Evolutionary conservation across 352 stramenopile genomes (phyloP).

Genomic region (Pythium catenulatum): DNA sequence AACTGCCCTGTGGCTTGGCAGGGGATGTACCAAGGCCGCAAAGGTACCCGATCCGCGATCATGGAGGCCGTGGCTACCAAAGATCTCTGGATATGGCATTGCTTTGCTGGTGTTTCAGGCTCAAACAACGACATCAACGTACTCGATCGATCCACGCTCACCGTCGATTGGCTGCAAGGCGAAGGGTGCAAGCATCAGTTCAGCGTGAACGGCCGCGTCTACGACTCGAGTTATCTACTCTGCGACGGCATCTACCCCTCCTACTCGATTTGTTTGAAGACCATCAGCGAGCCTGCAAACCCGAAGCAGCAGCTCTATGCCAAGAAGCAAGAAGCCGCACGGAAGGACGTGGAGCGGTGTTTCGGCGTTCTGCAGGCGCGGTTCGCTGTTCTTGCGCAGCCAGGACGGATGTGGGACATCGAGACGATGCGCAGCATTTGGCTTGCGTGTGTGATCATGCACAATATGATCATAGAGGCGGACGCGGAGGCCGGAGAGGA

Average conservation of each 20-base stretch:
- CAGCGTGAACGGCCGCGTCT: conserved; percentile 26
- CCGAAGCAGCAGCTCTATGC: conserved; percentile 37
- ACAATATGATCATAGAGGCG: conserved; percentile 56
- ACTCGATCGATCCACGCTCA: conserved; percentile 47
- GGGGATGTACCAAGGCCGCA: conserved; percentile 36
- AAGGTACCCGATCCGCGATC: neutral
- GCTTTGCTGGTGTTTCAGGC: conserved; percentile 17
- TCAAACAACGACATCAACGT: conserved; percentile 64
- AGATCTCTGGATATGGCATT: conserved; percentile 54
- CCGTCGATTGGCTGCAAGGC: conserved; percentile 25
- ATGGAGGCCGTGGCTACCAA: conserved; percentile 45
- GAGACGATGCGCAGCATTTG: neutral
- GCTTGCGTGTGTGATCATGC: conserved; percentile 35
- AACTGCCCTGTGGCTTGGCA: conserved; percentile 46
- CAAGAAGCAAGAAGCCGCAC: conserved; percentile 41
- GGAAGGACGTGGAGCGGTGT: conserved; percentile 63
- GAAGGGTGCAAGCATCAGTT: neutral
- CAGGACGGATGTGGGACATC: neutral
- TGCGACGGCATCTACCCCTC: conserved; percentile 56
- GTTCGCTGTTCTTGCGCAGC: neutral
- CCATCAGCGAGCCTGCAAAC: conserved; percentile 8
- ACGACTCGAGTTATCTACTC: conserved; percentile 52
- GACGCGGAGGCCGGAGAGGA: neutral
- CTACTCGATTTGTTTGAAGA: conserved; percentile 58
- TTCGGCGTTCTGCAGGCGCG: conserved; percentile 57